Base-by-base conservation (phyloP, 805 yeast genomes). In the Sugiyamaella boreocaroliniensis region DNA sequence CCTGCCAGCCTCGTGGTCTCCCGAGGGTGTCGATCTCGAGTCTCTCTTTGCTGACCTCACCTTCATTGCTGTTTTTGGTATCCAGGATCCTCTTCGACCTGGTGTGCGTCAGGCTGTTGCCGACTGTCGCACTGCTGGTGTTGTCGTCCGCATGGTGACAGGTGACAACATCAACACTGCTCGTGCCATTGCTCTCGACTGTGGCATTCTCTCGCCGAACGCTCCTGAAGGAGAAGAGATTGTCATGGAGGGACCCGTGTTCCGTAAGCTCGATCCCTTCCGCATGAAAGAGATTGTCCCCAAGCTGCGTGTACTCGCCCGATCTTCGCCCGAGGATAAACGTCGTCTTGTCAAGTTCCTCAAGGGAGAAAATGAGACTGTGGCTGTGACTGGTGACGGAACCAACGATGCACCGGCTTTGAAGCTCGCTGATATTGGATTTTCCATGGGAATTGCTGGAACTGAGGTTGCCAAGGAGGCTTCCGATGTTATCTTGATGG, bases 401-500 rank as follows among this genome's bases (percentile, higher is more conserved):
- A 92, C 98, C 8, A 93, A 93, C 68, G 99, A 93, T 76, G 99
- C 98, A 0, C 97, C 97, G 14, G 98, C 99, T 2, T 77, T 93
- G 64, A 89, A 92, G 65, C 76, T 90, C 54, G 99, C 99, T 0
- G 98, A 93, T 71, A 96, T 93, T 54, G 99, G 99, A 1, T 92
- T 93, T 66, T 87, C 98, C 2, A 93, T 93, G 99, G 99, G 99
- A 59, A 88, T 90, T 55, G 79, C 96, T 8, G 99, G 99, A 59
- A 93, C 99, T 1, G 99, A 93, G 71, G 98, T 93, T 56, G 99
- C 99, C 9, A 81, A 97, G 68, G 99, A 93, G 67, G 99, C 99
- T 7, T 87, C 92, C 9, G 96, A 88, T 71, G 88, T 88, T 61
- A 87, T 88, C 60, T 76, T 88, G 58, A 88, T 88, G 93, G 90